Conservation (phyloP, 1,139 yeast species). For the Meyerozyma carpophila region DNA sequence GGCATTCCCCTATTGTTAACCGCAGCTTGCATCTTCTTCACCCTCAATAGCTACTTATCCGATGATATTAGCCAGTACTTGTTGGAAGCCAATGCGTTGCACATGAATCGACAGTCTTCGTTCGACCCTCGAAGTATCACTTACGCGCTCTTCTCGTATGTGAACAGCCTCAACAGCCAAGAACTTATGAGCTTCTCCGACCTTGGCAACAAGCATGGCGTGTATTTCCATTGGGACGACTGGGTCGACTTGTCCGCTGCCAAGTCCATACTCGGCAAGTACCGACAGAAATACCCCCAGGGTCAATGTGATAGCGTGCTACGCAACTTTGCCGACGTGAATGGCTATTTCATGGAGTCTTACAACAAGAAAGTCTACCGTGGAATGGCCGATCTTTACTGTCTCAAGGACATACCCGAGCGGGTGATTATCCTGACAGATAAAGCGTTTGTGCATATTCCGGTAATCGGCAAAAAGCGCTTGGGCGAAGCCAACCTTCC, state of each 20-base stretch:
- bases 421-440: conserved; percentile 24
- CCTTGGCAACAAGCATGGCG: conserved; percentile 16
- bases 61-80: conserved; percentile 17
- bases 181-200: conserved; percentile 1
- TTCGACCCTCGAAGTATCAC: conserved; percentile 28
- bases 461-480: conserved; percentile 24
- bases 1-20: conserved; percentile 14
- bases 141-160: conserved; percentile 14
- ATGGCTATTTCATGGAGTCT: conserved; percentile 33
- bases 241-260: conserved; percentile 33
- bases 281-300: conserved; percentile 15
- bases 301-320: conserved; percentile 22
- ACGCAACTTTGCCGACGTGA: conserved; percentile 22
- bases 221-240: conserved; percentile 41
- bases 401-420: conserved; percentile 27
- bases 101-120: conserved; percentile 15
- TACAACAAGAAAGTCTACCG: conserved; percentile 29
- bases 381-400: conserved; percentile 32
- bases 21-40: conserved; percentile 10
- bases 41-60: conserved; percentile 8
- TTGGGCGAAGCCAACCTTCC: conserved; percentile 12
- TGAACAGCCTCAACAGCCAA: conserved; percentile 7
- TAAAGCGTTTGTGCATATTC: conserved; percentile 21
- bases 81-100: conserved; percentile 21
- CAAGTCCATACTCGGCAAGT: conserved; percentile 15